Evolutionary conservation across 2,329 filamentous ascomycete genomes (phyloP).

Genomic region (Polytolypa hystricis): DNA sequence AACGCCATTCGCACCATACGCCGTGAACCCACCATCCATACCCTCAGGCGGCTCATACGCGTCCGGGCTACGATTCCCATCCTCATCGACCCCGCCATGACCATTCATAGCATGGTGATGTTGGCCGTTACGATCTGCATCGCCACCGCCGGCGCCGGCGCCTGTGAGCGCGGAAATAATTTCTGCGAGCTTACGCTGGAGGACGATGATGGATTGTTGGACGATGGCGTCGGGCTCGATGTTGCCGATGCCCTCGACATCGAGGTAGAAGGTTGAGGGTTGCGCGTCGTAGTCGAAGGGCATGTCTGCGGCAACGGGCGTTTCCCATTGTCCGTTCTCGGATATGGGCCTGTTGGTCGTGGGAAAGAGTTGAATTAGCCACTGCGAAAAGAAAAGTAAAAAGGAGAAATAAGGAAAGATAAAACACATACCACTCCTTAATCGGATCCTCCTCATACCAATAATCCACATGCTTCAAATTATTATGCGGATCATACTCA

Average conservation of each 20-base stretch:
- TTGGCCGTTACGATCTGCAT: slow-evolving; percentile 43
- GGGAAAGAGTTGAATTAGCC: not conserved
- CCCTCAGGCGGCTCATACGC: slow-evolving; percentile 37
- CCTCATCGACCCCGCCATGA: slow-evolving; percentile 28
- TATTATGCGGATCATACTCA: slow-evolving; percentile 97
- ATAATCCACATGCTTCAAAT: slow-evolving; percentile 78
- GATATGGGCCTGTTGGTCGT: slow-evolving; percentile 27
- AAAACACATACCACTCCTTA: slow-evolving; percentile 61
- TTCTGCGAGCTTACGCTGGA: slow-evolving; percentile 81
- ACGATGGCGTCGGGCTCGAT: slow-evolving; percentile 85
- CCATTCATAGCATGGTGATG: too few relatives aligned
- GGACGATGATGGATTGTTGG: slow-evolving; percentile 72
- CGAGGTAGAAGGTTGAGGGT: slow-evolving; percentile 79
- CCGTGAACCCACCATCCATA: slow-evolving; percentile 31
- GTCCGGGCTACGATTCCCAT: slow-evolving; percentile 41
- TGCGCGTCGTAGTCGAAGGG: slow-evolving; percentile 84
- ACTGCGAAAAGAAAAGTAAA: slow-evolving; percentile 1
- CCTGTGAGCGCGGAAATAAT: slow-evolving; percentile 57
- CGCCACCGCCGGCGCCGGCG: slow-evolving; percentile 37
- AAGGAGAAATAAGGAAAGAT: not conserved
- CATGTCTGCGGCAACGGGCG: slow-evolving; percentile 68
- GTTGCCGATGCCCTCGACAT: slow-evolving; percentile 79
- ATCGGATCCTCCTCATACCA: slow-evolving; percentile 85
- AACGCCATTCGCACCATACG: slow-evolving; percentile 21
- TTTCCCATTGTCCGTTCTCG: slow-evolving; percentile 54